These are phyloP conservation scores for Scedosporium aurantiacum DNA, from an alignment of 2,329 filamentous ascomycete species.

Conservation along the genomic window DNA sequence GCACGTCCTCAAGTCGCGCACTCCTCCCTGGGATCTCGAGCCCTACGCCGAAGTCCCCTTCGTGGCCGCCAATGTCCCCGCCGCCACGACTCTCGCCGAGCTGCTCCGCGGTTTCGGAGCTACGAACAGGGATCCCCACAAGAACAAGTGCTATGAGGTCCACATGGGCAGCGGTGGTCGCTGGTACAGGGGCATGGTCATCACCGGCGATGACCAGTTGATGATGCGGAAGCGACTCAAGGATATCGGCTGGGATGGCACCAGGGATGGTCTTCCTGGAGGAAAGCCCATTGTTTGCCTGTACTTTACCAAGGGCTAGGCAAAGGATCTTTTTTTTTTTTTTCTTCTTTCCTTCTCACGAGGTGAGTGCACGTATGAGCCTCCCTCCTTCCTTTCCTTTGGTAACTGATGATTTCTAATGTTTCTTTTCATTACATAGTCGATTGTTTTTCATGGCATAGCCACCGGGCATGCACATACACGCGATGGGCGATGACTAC, in stretches of 20 bases:
- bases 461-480: too few species aligned
- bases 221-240: constrained; percentile 37
- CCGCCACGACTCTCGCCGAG: constrained; percentile 40
- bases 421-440: too few species aligned
- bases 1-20: constrained; percentile 41
- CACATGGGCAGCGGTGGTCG: constrained; percentile 41
- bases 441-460: too few species aligned
- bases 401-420: too few species aligned
- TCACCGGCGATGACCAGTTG: constrained; percentile 37
- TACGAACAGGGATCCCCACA: constrained; percentile 34
- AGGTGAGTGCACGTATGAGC: background rate
- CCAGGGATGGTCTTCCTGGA: constrained; percentile 32
- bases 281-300: constrained; percentile 47
- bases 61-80: constrained; percentile 40
- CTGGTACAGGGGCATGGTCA: constrained; percentile 47
- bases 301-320: constrained; percentile 44
- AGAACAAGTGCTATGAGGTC: constrained; percentile 48
- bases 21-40: constrained; percentile 39
- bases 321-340: background rate
- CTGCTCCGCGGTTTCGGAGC: constrained; percentile 50
- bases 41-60: constrained; percentile 31
- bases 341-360: background rate
- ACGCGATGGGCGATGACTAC: too few species aligned
- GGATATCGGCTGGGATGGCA: constrained; percentile 48
- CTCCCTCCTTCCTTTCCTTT: too few species aligned